Evolutionary conservation across 805 yeast species (phyloP).

Genomic region (Lachancea mirantina): DNA sequence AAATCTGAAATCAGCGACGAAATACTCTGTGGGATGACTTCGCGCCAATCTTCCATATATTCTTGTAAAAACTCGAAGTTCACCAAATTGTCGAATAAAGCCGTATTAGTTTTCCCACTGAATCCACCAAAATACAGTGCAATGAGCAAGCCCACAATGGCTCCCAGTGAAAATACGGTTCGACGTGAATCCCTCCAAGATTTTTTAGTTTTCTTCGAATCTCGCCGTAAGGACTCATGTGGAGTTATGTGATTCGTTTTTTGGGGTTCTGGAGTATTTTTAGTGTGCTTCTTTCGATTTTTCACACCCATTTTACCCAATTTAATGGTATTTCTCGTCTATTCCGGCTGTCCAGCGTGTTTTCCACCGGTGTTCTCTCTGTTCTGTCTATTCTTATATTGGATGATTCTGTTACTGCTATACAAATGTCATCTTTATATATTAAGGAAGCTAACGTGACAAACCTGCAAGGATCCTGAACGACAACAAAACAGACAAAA

Average conservation of each 20-base stretch:
- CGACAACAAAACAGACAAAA: conserved; percentile 12
- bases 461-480: not conserved
- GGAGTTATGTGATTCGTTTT: conserved; percentile 5
- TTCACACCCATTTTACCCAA: conserved; percentile 1
- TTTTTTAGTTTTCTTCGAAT: conserved; percentile 8
- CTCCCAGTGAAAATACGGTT: conserved; percentile 60
- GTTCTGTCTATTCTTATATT: too few relatives aligned
- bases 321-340: not conserved
- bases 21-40: conserved; percentile 59
- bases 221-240: not conserved
- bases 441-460: too few relatives aligned
- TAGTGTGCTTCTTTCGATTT: conserved; percentile 6
- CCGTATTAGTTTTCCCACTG: conserved; percentile 21
- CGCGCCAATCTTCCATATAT: conserved; percentile 66
- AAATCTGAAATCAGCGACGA: conserved; percentile 53
- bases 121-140: conserved; percentile 56
- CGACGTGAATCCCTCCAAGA: conserved; percentile 45
- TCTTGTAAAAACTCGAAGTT: conserved; percentile 52
- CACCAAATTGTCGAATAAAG: conserved; percentile 40
- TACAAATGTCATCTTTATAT: too few relatives aligned
- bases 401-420: too few relatives aligned
- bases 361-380: too few relatives aligned
- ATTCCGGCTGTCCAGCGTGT: too few relatives aligned
- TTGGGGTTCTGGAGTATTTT: conserved; percentile 2
- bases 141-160: conserved; percentile 56